phyloP scores from a whole-genome alignment of 2,329 filamentous ascomycete species.

The Fusarium graminum region DNA sequence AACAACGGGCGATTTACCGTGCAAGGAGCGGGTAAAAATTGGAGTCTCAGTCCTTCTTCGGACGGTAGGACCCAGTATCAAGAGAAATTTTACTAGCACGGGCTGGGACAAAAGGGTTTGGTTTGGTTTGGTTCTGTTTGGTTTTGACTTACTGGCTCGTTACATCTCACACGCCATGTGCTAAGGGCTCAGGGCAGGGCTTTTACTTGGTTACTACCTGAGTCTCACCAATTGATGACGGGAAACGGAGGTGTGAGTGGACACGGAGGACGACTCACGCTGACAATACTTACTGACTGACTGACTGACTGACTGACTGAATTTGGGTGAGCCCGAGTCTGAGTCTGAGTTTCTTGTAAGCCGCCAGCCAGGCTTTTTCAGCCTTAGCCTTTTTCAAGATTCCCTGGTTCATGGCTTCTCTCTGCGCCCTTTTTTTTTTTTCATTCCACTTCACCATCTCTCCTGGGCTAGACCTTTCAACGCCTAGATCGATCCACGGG shows the following conservation, averaged over 20 bases:
- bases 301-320: conserved; percentile 11
- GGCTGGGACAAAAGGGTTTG: conserved; percentile 32
- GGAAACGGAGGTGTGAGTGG: conserved; percentile 34
- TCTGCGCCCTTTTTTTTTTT: conserved; percentile 36
- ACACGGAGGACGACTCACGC: conserved; percentile 11
- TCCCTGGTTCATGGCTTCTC: conserved; percentile 16
- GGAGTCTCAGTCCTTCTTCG: conserved; percentile 24
- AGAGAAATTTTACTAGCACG: conserved; percentile 46
- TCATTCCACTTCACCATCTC: conserved; percentile 8
- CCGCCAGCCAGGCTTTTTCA: conserved; percentile 11
- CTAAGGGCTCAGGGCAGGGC: conserved; percentile 45
- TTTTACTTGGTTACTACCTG: conserved; percentile 4
- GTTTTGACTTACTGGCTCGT: conserved; percentile 26
- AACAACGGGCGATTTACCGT: conserved; percentile 36
- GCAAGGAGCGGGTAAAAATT: conserved; percentile 49
- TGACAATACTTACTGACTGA: conserved; percentile 9
- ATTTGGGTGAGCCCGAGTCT: neutral
- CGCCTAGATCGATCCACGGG: conserved; percentile 45
- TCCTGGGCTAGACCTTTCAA: conserved; percentile 26
- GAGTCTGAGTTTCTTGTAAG: conserved; percentile 15
- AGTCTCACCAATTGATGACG: conserved; percentile 29
- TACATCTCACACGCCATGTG: conserved; percentile 39
- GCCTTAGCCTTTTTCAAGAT: conserved; percentile 23
- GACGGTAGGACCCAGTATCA: conserved; percentile 21
- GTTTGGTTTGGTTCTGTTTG: conserved; percentile 6